Evolutionary conservation across 495 filamentous ascomycete species (phyloP).

Genomic region (Talaromyces adpressus): DNA sequence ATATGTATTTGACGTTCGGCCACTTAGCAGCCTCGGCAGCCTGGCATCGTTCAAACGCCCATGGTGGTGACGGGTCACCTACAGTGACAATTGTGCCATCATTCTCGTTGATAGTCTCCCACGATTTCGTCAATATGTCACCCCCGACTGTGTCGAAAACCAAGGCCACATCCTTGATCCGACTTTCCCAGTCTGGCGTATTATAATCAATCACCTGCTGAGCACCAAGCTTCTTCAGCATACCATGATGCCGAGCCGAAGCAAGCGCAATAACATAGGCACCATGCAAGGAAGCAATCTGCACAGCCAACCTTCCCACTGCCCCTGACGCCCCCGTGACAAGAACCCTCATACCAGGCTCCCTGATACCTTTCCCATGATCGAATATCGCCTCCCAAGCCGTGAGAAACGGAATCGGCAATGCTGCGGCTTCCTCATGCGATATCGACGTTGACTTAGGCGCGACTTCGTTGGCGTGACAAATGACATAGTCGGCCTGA

Average conservation of each 20-base stretch:
- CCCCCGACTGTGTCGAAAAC: background rate
- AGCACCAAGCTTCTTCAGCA: background rate
- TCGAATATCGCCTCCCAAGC: slow-evolving; percentile 25
- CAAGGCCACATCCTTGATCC: background rate
- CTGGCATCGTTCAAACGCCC: background rate
- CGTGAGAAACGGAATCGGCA: background rate
- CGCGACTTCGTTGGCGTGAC: background rate
- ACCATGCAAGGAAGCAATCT: background rate
- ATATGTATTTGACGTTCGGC: background rate
- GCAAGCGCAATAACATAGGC: background rate
- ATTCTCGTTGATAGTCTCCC: background rate
- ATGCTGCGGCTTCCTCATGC: background rate
- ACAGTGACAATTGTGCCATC: background rate
- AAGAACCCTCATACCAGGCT: background rate
- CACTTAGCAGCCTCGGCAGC: background rate
- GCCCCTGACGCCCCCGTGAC: background rate
- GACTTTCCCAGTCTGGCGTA: background rate
- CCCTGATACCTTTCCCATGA: slow-evolving; percentile 26
- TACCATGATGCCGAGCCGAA: background rate
- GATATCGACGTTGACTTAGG: background rate
- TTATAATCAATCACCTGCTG: background rate
- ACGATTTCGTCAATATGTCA: background rate
- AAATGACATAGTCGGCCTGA: background rate
- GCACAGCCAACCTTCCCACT: background rate
- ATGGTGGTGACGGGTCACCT: background rate